These are phyloP conservation scores for Haplosporangium sp. DNA, from an alignment of 371 early-diverging fungal genomes.

Conservation along the genomic window DNA sequence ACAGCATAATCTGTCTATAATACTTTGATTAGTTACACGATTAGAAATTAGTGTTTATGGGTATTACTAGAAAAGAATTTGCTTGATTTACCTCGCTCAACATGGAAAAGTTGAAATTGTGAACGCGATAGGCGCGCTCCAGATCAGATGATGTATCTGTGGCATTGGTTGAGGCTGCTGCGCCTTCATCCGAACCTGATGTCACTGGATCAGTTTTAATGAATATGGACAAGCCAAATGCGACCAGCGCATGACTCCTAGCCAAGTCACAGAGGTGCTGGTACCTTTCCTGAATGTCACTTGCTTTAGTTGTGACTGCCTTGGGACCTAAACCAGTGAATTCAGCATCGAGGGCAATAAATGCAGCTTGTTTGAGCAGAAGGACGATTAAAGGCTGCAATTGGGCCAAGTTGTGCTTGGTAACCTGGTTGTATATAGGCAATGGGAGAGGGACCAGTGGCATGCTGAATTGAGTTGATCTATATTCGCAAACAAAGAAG, in stretches of 20 bases:
- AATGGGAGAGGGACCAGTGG: conserved; percentile 19
- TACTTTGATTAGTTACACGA: neutral
- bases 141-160: neutral
- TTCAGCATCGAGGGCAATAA: conserved; percentile 89
- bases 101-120: conserved; percentile 71
- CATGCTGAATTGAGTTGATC: conserved; percentile 11
- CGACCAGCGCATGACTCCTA: conserved; percentile 77
- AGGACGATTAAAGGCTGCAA: conserved; percentile 56
- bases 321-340: conserved; percentile 83
- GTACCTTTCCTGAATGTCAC: conserved; percentile 83
- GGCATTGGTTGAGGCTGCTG: neutral
- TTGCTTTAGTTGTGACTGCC: conserved; percentile 51
- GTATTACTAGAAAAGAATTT: neutral
- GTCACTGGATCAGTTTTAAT: conserved; percentile 44
- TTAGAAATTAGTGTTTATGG: neutral
- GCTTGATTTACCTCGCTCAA: conserved; percentile 54
- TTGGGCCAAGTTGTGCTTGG: conserved; percentile 60
- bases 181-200: neutral
- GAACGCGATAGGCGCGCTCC: conserved; percentile 51
- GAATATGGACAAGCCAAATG: conserved; percentile 83
- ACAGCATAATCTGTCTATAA: conserved; percentile 62
- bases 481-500: neutral
- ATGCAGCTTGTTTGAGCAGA: conserved; percentile 62
- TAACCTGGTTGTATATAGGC: conserved; percentile 61
- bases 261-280: conserved; percentile 73